Base-by-base conservation (phyloP, 2,329 filamentous ascomycete genomes). In the Colletotrichum cereale region DNA sequence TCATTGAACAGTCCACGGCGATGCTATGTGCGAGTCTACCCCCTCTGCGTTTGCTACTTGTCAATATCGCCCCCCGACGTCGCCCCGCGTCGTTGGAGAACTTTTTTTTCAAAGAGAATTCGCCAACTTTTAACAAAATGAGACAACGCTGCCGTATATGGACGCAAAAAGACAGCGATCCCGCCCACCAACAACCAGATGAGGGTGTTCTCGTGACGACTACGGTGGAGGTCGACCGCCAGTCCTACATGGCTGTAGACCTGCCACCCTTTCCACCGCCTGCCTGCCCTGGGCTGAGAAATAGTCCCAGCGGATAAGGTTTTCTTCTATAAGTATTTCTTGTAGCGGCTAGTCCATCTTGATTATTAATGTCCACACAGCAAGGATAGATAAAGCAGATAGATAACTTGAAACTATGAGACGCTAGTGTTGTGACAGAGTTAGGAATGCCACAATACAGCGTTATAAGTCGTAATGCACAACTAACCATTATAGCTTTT, bases 1-100 rank as follows among this genome's bases (percentile, higher is more conserved):
- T 52, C 24, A 58, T 66, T 24, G 18, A 66, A 16, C 40, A 50
- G 53, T 66, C 63, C 10, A n/a, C 31, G 31, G 63, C 34, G 6
- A 66, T 66, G 31, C 63, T 66, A 3, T 58, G 31, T 58, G 53
- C 44, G 18, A 52, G 42, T n/a, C 40, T 66, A 29, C 62, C 53
- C 11, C 58, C 29, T 24, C 34, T 66, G 11, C 42, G 42, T 42
- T 24, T 58, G 6, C 53, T 66, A 14, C 31, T 66, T 31, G 11
- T 58, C 34, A 52, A 8, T 2, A n/a, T 58, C 31, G 11, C 21
- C 14, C 12, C 31, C 10, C 24, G 24, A 16, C 42, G 26, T 58
- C 42, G 10, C 6, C 21, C 63, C 16, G 5, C 24, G 18, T n/a
- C 18, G 6, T 58, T 16, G 42, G 53, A 10, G 11, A 40, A 24